These are phyloP conservation scores for Fomitopsis pinicola DNA, from an alignment of 1,284 basidiomycete genomes.

Conservation along the genomic window DNA sequence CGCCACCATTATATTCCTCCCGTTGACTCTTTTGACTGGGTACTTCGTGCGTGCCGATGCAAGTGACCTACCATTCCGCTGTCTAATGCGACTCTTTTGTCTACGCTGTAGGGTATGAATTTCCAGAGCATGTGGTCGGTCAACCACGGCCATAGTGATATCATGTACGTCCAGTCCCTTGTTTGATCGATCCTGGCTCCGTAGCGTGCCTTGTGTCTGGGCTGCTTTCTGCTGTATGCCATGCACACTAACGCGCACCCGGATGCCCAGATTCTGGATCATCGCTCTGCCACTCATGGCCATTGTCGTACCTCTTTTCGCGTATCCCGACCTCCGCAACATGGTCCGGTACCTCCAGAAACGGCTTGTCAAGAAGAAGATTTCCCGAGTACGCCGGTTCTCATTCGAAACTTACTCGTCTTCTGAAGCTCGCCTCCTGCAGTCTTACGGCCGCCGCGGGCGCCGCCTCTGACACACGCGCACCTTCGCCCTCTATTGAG, in stretches of 20 bases:
- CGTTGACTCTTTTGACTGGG: constrained; percentile 64
- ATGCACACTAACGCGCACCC: neutral
- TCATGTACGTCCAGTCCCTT: constrained; percentile 32
- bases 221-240: neutral
- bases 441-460: neutral
- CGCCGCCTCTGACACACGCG: neutral
- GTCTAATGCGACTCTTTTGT: neutral
- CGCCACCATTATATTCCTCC: constrained; percentile 66
- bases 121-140: constrained; percentile 52
- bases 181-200: neutral
- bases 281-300: constrained; percentile 60
- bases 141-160: constrained; percentile 39
- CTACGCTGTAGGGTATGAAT: constrained; percentile 59
- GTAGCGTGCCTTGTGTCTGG: neutral
- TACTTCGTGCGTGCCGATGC: constrained; percentile 52
- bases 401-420: neutral
- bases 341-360: constrained; percentile 44
- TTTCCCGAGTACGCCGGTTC: constrained; percentile 26
- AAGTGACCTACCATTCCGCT: neutral
- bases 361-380: constrained; percentile 20
- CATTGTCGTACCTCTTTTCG: constrained; percentile 51
- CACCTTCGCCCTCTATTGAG: neutral
- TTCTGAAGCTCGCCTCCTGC: neutral
- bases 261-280: constrained; percentile 54
- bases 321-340: constrained; percentile 46